These are phyloP conservation scores for Aristolochia contorta DNA, from an alignment of 164 flowering plant species.

Conservation along the genomic window DNA sequence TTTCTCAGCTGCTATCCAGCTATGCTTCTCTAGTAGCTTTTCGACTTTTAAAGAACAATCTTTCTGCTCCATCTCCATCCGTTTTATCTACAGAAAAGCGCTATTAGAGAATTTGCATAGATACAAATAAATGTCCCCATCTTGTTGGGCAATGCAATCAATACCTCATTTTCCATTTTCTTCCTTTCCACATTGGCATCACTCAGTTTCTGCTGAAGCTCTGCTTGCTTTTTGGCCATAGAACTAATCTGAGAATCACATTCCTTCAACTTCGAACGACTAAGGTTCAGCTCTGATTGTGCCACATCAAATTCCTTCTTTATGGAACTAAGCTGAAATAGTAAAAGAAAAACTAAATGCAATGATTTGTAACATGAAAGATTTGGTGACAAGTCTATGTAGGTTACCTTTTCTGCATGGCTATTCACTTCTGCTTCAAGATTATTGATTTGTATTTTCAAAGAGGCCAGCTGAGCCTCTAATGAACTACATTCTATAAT, in stretches of 20 bases:
- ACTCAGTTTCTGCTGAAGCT: conserved; percentile 52
- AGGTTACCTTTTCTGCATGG: conserved; percentile 43
- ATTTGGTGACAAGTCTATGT: not conserved
- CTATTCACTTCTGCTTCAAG: conserved; percentile 53
- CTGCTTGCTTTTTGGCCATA: conserved; percentile 72
- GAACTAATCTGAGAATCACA: conserved; percentile 72
- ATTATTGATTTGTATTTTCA: conserved; percentile 38
- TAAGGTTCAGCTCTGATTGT: conserved; percentile 44
- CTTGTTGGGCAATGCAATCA: too few species aligned
- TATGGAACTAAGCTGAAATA: conserved; percentile 48
- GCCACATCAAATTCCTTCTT: conserved; percentile 44
- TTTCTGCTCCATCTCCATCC: conserved; percentile 89
- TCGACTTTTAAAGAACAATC: conserved; percentile 86
- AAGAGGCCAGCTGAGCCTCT: conserved; percentile 52
- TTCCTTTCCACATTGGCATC: conserved; percentile 78
- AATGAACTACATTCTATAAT: conserved; percentile 48
- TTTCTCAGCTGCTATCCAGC: conserved; percentile 89
- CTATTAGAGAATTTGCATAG: too few species aligned
- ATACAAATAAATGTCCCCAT: too few species aligned
- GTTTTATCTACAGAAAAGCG: conserved; percentile 47
- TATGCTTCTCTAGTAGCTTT: conserved; percentile 74
- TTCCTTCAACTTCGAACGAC: conserved; percentile 74
- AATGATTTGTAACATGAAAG: not conserved
- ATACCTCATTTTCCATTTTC: conserved; percentile 91
- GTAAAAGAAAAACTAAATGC: not conserved